Evolutionary conservation across 192 early-diverging fungal species (phyloP).

Genomic region (Globomyces pollinis-pini): DNA sequence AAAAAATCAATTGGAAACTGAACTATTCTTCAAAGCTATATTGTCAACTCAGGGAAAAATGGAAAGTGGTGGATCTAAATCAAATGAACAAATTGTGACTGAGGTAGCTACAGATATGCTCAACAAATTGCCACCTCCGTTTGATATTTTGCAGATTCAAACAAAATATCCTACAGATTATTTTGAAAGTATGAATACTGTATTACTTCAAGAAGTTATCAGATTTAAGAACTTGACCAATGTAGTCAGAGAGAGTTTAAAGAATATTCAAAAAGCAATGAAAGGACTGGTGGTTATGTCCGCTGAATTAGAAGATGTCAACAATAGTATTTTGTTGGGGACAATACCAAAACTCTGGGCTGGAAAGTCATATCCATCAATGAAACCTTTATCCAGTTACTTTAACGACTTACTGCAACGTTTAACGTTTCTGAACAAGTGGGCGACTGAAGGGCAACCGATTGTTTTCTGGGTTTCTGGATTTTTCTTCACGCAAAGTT

Average conservation of each 20-base stretch:
- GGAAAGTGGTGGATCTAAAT: constrained; percentile 33
- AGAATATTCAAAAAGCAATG: constrained; percentile 56
- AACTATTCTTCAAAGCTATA: constrained; percentile 47
- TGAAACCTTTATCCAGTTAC: constrained; percentile 49
- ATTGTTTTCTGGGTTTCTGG: constrained; percentile 59
- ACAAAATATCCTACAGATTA: constrained; percentile 53
- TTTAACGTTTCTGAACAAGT: constrained; percentile 42
- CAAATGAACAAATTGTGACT: constrained; percentile 45
- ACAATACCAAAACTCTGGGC: constrained; percentile 48
- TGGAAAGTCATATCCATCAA: constrained; percentile 50
- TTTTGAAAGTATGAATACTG: constrained; percentile 57
- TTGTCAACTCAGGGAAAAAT: constrained; percentile 39
- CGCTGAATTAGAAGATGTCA: constrained; percentile 51
- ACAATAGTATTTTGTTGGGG: constrained; percentile 44
- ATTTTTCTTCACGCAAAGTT: constrained; percentile 59
- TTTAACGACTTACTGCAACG: constrained; percentile 44
- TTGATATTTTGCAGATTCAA: constrained; percentile 33
- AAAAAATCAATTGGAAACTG: constrained; percentile 52
- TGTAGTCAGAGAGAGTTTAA: constrained; percentile 43
- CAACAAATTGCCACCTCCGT: constrained; percentile 33
- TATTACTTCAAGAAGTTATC: constrained; percentile 52
- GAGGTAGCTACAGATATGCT: constrained; percentile 53
- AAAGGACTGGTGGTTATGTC: constrained; percentile 59
- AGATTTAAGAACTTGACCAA: constrained; percentile 45
- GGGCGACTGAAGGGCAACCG: constrained; percentile 51